These are phyloP conservation scores for Inonotus hispidus DNA, from an alignment of 1,284 basidiomycete species.

Conservation along the genomic window DNA sequence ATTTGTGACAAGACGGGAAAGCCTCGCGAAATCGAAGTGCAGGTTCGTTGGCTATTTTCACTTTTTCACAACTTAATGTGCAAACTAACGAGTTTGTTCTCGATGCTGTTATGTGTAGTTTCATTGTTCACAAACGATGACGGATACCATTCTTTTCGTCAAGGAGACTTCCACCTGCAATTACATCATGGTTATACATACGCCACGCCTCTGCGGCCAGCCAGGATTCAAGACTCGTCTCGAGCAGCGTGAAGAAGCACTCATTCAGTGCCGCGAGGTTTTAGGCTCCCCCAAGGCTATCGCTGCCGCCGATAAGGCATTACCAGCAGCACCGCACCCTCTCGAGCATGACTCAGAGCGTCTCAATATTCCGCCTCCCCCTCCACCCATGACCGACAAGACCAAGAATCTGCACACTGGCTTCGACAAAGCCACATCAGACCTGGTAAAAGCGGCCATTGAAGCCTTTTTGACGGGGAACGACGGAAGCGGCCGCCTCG, in stretches of 20 bases:
- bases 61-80: constrained; percentile 8
- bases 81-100: background rate
- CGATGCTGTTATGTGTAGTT: constrained; percentile 48
- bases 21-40: constrained; percentile 85
- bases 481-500: background rate
- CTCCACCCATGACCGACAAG: constrained; percentile 24
- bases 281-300: constrained; percentile 35
- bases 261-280: constrained; percentile 72
- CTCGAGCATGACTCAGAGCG: constrained; percentile 43
- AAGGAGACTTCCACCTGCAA: constrained; percentile 89
- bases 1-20: constrained; percentile 86
- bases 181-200: constrained; percentile 89
- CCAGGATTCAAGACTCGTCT: constrained; percentile 81
- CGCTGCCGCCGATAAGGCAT: constrained; percentile 28
- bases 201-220: constrained; percentile 85
- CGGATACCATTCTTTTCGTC: constrained; percentile 81
- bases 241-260: constrained; percentile 59
- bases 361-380: constrained; percentile 41
- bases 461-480: constrained; percentile 11
- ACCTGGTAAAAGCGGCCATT: constrained; percentile 18
- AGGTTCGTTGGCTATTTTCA: constrained; percentile 45
- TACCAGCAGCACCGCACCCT: constrained; percentile 52
- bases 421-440: constrained; percentile 24
- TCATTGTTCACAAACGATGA: constrained; percentile 90
- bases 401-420: constrained; percentile 20